Conservation (phyloP, 768 basidiomycete species). For the Boletales sp. region DNA sequence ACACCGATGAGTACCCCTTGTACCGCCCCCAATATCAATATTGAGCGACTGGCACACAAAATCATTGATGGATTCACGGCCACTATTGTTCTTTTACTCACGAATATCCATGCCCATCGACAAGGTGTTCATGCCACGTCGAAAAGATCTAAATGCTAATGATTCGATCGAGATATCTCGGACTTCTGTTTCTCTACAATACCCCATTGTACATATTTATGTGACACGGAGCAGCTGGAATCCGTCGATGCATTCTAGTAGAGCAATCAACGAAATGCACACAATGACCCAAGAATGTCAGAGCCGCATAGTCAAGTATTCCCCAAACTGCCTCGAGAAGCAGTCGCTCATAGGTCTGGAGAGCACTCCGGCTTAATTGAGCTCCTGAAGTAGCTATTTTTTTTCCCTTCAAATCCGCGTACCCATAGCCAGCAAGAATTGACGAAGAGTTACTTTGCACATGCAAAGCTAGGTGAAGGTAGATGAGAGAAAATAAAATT, state of each 20-base stretch:
- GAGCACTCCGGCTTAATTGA: conserved; percentile 82
- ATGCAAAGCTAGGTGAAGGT: conserved; percentile 28
- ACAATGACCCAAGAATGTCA: conserved; percentile 36
- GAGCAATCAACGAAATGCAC: not conserved
- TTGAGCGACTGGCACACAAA: conserved; percentile 4
- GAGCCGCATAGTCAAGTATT: conserved; percentile 76
- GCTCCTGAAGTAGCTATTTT: conserved; percentile 34
- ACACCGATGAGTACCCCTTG: conserved; percentile 29
- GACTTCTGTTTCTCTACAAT: not conserved
- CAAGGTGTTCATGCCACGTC: no score
- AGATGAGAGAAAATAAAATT: not conserved
- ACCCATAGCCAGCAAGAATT: conserved; percentile 47
- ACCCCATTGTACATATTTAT: not conserved
- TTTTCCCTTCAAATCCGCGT: conserved; percentile 46
- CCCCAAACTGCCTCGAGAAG: conserved; percentile 40
- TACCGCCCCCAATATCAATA: conserved; percentile 32
- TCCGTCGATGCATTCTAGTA: not conserved
- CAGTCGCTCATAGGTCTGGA: conserved; percentile 39
- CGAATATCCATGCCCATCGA: no score
- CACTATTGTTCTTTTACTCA: not conserved
- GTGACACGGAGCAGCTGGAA: not conserved
- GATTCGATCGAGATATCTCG: not conserved
- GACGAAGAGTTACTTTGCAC: conserved; percentile 55
- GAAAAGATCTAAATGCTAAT: no score
- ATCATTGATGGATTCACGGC: not conserved